Base-by-base conservation (phyloP, 2,329 filamentous ascomycete genomes). In the Fusarium penzigii region DNA sequence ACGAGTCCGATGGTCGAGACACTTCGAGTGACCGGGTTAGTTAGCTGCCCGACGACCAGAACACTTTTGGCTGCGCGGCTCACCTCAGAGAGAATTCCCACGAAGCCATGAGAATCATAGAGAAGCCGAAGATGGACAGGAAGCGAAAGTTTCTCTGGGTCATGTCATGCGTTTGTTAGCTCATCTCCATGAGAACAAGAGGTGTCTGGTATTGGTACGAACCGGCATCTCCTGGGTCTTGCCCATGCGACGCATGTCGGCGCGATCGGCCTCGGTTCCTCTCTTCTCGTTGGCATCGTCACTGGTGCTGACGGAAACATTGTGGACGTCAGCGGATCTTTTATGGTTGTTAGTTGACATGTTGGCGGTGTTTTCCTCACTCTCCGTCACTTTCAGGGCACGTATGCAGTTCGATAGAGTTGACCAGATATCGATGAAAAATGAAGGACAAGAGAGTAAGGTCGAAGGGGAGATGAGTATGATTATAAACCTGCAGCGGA, bases 81-180 rank as follows among this genome's bases (percentile, higher is more conserved):
- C 56, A 72, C 60, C 72, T 68, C 7, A 77, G 60, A 1, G 70
- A 65, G 40, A 72, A 71, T 44, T 78, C 75, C 76, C 77, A 63
- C 17, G 60, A 78, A 1, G 75, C 76, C 41, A 75, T 75, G 2
- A 77, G 62, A 43, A 77, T 75, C 51, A 73, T 74, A 1, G 74
- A 73, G 49, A 79, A 80, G 16, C 76, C 76, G 45, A 79, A 72
- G 29, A 77, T 78, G 8, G 73, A 74, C 20, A 76, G 43, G 50
- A 76, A 75, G 3, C 72, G 69, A 60, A 79, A 79, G 60, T 74
- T 77, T 48, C 75, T 67, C 67, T 75, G n/a, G n/a, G 14, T 14
- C 2, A 46, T 17, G 2, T 11, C 4, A 4, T n/a, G n/a, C n/a
- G n/a, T n/a, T n/a, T 5, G 39, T 57, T 12, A 45, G 3, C 29